A percentile compares a stretch with the other conserved stretches of the same genome.
Conservation (phyloP, 805 yeast species). For the Monosporozyma aerobia region DNA sequence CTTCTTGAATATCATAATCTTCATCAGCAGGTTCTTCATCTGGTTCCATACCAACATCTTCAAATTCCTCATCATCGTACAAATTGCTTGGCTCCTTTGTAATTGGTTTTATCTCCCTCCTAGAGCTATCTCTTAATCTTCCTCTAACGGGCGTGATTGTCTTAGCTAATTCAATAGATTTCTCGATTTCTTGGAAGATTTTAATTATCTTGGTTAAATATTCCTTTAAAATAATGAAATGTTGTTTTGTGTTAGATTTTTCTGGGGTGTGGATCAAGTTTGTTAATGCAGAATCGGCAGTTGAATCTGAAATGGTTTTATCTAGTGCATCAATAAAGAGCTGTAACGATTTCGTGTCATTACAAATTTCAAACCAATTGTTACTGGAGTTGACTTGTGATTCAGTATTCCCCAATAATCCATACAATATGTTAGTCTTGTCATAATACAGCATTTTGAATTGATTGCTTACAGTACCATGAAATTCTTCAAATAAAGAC, state of each 20-base stretch:
- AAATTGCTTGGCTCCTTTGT: conserved; percentile 2
- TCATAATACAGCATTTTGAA: conserved; percentile 25
- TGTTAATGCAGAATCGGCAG: background rate
- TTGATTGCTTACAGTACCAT: conserved; percentile 15
- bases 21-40: background rate
- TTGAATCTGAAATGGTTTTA: background rate
- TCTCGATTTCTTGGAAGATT: conserved; percentile 56
- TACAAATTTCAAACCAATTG: conserved; percentile 26
- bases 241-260: conserved; percentile 17
- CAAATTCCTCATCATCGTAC: conserved; percentile 6
- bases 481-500: conserved; percentile 17
- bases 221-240: conserved; percentile 13
- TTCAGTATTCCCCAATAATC: background rate
- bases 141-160: conserved; percentile 7
- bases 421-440: conserved; percentile 12
- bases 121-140: conserved; percentile 7
- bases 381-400: background rate
- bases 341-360: conserved; percentile 17
- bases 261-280: conserved; percentile 16
- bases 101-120: background rate
- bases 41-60: background rate
- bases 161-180: conserved; percentile 28
- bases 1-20: background rate
- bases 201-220: conserved; percentile 15
- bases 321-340: conserved; percentile 18